phyloP scores from a whole-genome alignment of 805 yeast species.

The Scheffersomyces stipitis region DNA sequence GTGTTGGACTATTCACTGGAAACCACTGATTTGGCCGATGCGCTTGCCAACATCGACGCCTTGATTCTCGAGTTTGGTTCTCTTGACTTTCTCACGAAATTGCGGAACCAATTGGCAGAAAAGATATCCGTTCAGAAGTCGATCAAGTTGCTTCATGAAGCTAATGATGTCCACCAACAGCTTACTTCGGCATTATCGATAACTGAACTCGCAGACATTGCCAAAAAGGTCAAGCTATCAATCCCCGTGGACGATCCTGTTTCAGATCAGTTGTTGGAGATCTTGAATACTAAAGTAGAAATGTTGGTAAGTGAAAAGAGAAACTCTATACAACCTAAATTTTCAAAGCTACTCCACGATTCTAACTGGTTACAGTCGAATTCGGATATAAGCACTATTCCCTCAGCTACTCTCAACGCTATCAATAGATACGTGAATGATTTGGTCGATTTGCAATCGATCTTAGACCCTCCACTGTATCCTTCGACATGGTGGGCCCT shows the following conservation, averaged over 20 bases:
- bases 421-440: conserved; percentile 2
- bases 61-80: conserved; percentile 13
- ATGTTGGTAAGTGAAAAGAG: conserved; percentile 1
- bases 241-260: background rate
- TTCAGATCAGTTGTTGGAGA: background rate
- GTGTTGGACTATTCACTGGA: conserved; percentile 3
- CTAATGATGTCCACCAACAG: background rate
- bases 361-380: conserved; percentile 1
- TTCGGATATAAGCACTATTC: conserved; percentile 1
- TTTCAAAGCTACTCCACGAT: background rate
- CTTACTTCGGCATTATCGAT: background rate
- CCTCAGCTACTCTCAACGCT: background rate
- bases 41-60: conserved; percentile 6
- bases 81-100: conserved; percentile 6
- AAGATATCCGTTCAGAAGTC: conserved; percentile 1
- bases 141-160: conserved; percentile 5
- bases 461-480: conserved; percentile 24
- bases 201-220: background rate
- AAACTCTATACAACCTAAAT: conserved; percentile 1
- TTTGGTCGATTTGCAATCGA: conserved; percentile 32
- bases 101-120: conserved; percentile 3
- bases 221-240: background rate
- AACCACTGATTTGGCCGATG: conserved; percentile 9
- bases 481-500: conserved; percentile 52
- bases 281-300: background rate